Evolutionary conservation across 768 basidiomycete species (phyloP), one percentile per base, ranked within the genome.

Genomic region (Russula griseocarnosa): DNA sequence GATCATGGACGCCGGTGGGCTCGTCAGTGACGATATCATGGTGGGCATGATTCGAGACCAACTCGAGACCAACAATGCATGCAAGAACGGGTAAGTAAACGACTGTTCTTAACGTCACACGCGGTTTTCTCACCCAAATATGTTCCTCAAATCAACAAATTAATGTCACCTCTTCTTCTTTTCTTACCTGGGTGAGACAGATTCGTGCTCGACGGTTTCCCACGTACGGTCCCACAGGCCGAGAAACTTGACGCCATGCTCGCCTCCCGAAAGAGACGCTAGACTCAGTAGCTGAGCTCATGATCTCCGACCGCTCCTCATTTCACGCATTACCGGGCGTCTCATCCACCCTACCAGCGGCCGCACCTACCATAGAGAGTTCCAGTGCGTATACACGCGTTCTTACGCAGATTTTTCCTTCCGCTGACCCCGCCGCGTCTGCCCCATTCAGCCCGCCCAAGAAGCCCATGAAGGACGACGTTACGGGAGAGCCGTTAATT

Each of bases 181-280:
- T 8, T 22, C 22, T 24, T 24, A 1, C 8, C 20, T 16, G 26
- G 22, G 30, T 6, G 26, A 40, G 5, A 18, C 69, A 98, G 96
- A 42, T 99, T 99, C 76, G 97, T 99, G 62, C 82, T 99, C 56
- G 97, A 99, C 72, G 97, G 97, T n/a, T 99, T 99, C 85, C 97
- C 97, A 47, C 88, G 97, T 49, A 98, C 96, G 5, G 92, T 98
- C 40, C 87, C 90, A 11, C 97, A 99, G 72, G 97, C 97, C 3
- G 84, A 95, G 77, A 98, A 97, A 76, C 87, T 99, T 60, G 96
- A 96, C 72, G 78, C 80, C 64, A 98, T 99, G 97, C 85, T 99
- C 50, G 73, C 81, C 16, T 75, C 73, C 5, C 87, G 90, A 86
- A 89, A 70, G 94, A 98, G 78, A 89, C 88, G 72, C 83, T 99